Base-by-base conservation (phyloP, 768 basidiomycete genomes). In the Krasilnikovozyma curviuscula region DNA sequence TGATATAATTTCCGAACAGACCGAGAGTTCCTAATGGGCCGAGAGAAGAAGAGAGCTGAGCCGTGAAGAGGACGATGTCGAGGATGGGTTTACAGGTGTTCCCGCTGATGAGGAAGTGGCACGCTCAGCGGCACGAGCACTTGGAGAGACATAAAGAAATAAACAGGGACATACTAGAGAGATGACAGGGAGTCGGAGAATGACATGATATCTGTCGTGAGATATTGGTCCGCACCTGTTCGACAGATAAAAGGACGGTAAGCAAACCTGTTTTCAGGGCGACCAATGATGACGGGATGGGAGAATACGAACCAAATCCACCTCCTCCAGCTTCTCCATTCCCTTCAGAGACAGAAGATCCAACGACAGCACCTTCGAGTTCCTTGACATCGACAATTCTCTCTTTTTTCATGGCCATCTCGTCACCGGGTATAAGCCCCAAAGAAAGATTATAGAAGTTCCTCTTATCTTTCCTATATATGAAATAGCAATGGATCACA, bases 31-130 rank as follows among this genome's bases (percentile, higher is more conserved):
- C 91, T n/a, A 79, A 74, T 0, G 79, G 68, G 10, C 89, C 89
- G 16, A 95, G 74, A 0, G 83, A 82, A 14, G 78, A 75, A 0
- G 84, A 79, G 10, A 95, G 75, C 58, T 95, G 89, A 7, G 79
- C 78, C 0, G 86, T 91, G 68, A 95, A 97, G 40, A 97, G 76
- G 23, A 88, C 64, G 35, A 93, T 69, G 62, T 95, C 89, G 16
- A 95, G 75, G 0, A 50, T 40, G 0, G 91, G 89, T 60, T 97
- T 97, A 53, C 89, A 75, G 30, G 93, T 61, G 62, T 97, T 97
- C 5, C 89, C 88, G 59, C 86, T 89, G 54, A 19, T 14, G 16
- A 14, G 33, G 25, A 38, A 37, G 21, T 32, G 41, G 7, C 4
- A 13, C 28, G 9, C 23, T 31, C 13, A 19, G 16, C 0, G 5